Percentiles rank a stretch among this genome's conserved stretches.
Conservation (phyloP, 441 rosid species). For the Erodium chrysanthum region DNA sequence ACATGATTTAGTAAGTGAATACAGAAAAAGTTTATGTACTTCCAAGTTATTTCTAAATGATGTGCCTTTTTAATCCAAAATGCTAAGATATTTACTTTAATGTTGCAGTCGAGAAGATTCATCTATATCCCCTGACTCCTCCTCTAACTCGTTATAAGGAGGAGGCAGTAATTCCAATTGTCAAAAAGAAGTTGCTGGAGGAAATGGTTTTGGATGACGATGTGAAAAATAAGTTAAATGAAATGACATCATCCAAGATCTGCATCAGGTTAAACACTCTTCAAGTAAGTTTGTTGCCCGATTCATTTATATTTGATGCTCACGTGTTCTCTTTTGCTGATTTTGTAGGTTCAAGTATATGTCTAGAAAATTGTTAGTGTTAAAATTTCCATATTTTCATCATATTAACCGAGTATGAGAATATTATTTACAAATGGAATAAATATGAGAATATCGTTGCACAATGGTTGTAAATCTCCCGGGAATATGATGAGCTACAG, state of each 20-base stretch:
- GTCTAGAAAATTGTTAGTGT: background rate
- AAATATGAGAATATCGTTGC: background rate
- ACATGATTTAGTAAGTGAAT: background rate
- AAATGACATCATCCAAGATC: conserved; percentile 67
- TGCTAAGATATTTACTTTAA: conserved; percentile 19
- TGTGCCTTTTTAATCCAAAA: conserved; percentile 10
- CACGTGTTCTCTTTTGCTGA: background rate
- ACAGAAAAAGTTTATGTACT: background rate
- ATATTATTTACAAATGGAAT: background rate
- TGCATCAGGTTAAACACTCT: conserved; percentile 89
- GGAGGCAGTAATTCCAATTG: conserved; percentile 43
- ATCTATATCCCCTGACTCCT: conserved; percentile 72
- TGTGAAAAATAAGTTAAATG: conserved; percentile 44
- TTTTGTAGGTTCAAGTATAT: conserved; percentile 7
- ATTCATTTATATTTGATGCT: background rate
- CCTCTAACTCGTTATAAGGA: conserved; percentile 92
- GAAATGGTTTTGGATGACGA: conserved; percentile 38
- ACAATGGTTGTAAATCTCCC: too few relatives aligned
- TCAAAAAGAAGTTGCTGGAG: conserved; percentile 59
- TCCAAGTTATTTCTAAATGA: background rate
- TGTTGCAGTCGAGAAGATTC: conserved; percentile 70
- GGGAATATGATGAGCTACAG: too few relatives aligned
- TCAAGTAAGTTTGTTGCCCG: conserved; percentile 41
- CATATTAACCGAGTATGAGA: background rate
- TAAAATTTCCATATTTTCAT: background rate